Evolutionary conservation across 2,329 filamentous ascomycete genomes (phyloP), one percentile per base, ranked within the genome.

Genomic region (Colletotrichum truncatum): DNA sequence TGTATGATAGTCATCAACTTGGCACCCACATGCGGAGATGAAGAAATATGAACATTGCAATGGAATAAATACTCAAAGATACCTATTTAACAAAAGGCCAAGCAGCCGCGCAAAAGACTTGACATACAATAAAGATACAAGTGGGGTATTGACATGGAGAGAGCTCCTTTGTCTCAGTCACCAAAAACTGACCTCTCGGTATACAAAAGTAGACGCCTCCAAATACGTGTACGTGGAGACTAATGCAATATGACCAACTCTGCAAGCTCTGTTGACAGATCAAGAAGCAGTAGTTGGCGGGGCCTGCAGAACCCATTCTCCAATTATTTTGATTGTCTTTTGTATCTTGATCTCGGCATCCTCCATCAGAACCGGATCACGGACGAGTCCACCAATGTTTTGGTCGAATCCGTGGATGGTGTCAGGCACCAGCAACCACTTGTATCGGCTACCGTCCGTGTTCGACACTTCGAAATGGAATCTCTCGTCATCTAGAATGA

Each of bases 391-490:
- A 4, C 41, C 56, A 3, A 73, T 48, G 9, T 70, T 43, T 52
- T 73, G 70, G 43, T 77, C 75, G 43, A 73, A 76, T 2, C 74
- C 75, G 41, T 77, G 75, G 7, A 74, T 43, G 1, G 58, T 67
- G 58, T 77, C 74, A 28, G 75, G 75, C 26, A 76, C 72, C n/a
- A 77, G 55, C 23, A 77, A 34, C 75, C 75, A 77, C 63, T 59
- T 65, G 23, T 72, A 71, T 6, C 66, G 67, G 28, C 68, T 59
- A 0, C 70, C 68, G 23, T 60, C 69, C 4, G 68, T 64, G 30
- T n/a, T 58, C 16, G n/a, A 53, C 12, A 62, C 68, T 51, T 74
- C 69, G 21, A 70, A 77, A 39, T 70, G 64, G 49, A 72, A 77
- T 51, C 70, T 64, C 55, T 76, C 73, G 53, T 77, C 75, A 18